These are phyloP conservation scores for Gossypium bickii DNA, from an alignment of 345 rosid genomes.

Conservation along the genomic window DNA sequence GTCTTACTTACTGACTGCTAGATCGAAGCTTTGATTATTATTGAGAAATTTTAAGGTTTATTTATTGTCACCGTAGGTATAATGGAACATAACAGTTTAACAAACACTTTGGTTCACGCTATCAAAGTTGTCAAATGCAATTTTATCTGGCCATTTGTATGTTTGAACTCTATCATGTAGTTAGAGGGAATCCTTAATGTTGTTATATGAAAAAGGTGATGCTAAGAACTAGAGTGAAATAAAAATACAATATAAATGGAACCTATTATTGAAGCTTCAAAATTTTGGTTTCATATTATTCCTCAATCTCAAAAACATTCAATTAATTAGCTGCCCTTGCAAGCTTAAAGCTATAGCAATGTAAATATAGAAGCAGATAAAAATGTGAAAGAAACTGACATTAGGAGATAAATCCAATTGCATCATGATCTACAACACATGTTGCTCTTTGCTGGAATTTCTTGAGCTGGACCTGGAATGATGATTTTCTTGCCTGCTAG, in stretches of 20 bases:
- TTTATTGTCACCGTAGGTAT: neutral
- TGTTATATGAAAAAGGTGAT: too few species aligned
- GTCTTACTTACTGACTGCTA: neutral
- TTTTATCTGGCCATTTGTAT: neutral
- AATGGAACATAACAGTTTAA: neutral
- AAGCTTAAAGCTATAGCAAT: slow-evolving; percentile 5
- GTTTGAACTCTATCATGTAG: neutral
- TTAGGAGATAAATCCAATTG: neutral
- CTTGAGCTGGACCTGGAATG: slow-evolving; percentile 68
- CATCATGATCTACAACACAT: slow-evolving; percentile 56
- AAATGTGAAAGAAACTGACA: slow-evolving; percentile 15
- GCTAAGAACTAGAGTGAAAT: too few species aligned
- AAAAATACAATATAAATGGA: too few species aligned
- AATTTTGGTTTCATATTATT: neutral
- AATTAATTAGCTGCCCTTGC: slow-evolving; percentile 22
- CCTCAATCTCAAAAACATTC: neutral
- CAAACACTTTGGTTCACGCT: too few species aligned
- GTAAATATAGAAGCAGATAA: slow-evolving; percentile 27
- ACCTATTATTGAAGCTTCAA: neutral
- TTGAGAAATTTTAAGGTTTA: neutral
- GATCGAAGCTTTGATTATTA: slow-evolving; percentile 1
- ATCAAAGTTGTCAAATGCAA: neutral
- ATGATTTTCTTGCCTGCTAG: slow-evolving; percentile 63
- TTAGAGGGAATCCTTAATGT: too few species aligned
- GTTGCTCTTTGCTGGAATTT: slow-evolving; percentile 47